Conservation (phyloP, 2,329 filamentous ascomycete genomes). For the Cephalotrichum gorgonifer region DNA sequence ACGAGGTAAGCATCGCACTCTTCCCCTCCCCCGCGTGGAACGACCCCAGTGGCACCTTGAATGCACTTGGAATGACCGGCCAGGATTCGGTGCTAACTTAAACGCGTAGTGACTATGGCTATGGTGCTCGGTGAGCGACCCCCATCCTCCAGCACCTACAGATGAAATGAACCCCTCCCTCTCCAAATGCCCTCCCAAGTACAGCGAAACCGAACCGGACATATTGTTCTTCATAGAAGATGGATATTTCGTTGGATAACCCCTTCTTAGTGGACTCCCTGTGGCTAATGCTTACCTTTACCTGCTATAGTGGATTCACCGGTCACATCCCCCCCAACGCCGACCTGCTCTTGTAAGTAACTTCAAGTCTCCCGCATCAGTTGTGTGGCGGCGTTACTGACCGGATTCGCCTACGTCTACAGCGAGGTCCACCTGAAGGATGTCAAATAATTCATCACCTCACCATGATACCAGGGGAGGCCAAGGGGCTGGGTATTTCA, state of each 20-base stretch:
- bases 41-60: background rate
- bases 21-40: background rate
- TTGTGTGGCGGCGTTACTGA: background rate
- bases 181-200: background rate
- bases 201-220: background rate
- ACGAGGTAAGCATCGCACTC: conserved; percentile 43
- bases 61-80: background rate
- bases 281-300: background rate
- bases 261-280: background rate
- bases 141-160: background rate
- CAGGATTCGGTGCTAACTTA: background rate
- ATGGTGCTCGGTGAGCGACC: conserved; percentile 45
- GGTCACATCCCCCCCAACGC: conserved; percentile 65
- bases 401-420: background rate
- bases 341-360: conserved; percentile 76
- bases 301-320: conserved; percentile 56
- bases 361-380: background rate
- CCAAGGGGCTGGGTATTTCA: background rate
- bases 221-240: background rate
- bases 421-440: conserved; percentile 62
- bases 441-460: conserved; percentile 32
- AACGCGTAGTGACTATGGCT: conserved; percentile 50
- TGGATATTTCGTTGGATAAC: background rate
- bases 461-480: background rate
- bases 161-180: background rate